Base-by-base conservation (phyloP, 208 protist genomes). In the Acanthamoeba sp. region DNA sequence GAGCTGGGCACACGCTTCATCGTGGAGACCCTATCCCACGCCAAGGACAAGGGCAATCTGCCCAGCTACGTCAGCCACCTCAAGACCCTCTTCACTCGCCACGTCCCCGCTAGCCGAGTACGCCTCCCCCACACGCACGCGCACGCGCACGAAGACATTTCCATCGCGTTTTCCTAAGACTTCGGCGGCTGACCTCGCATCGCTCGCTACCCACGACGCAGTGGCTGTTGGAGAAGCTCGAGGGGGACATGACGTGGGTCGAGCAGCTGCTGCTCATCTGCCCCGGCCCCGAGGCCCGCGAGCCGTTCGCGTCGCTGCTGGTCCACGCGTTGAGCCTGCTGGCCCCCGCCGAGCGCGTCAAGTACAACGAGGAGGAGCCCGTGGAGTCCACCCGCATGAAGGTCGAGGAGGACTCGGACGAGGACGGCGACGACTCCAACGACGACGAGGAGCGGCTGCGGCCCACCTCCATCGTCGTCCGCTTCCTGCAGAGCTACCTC, bases 1-100 rank as follows among this genome's bases (percentile, higher is more conserved):
- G 76, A 96, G 78, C 89, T 97, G 1, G 96, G 92, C 45, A 73
- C 48, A 20, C 32, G 73, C 36, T 96, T 97, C 57, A 40, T 97
- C 45, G 85, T 96, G 82, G 95, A 96, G 76, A 95, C 84, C 24
- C 45, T 97, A 6, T 94, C 94, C 62, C 96, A 97, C 62, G 87
- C 94, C 12, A 96, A 95, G 80, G 96, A 97, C 34, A 95, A 93
- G 76, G 50, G 40, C 94, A 92, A 36, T 22, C 52, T 29, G 62
- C 69, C 7, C 14, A 27, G 14, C 5, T 96, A 94, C 64, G 88
- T 97, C 20, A 16, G 34, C 5, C 48, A 95, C n/a, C 94, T 97
- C 22, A 52, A 93, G 73, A 34, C 36, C 5, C 29, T 94, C 3
- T 87, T 95, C 12, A 24, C 62, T 29, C 27, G 5, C 36, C 22